Evolutionary conservation across 192 early-diverging fungal species (phyloP), one percentile per base, ranked within the genome.

Genomic region (Martensiomyces pterosporus): DNA sequence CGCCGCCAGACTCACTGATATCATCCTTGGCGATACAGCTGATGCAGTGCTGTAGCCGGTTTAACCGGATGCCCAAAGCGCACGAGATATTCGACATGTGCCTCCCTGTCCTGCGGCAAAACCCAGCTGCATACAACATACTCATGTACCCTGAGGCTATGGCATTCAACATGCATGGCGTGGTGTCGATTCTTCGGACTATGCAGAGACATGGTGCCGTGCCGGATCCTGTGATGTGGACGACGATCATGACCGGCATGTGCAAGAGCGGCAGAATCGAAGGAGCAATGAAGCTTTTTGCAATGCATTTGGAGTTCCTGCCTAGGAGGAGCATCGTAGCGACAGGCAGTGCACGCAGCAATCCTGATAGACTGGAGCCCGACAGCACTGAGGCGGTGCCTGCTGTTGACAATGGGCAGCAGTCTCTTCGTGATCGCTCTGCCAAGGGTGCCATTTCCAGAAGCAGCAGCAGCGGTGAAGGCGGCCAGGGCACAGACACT

Each of bases 261-360:
- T 64, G 52, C 7, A 16, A 24, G 2, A 43, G 25, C 19, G 45
- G 57, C 4, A 36, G 48, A 8, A n/a, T 39, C 2, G 43, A 34
- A 3, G 12, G 9, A 10, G 68, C 60, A 10, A 52, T 23, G 29
- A 48, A 52, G 24, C 43, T 72, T 19, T 64, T 72, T 47, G 43
- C 68, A 1, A 9, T 59, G 45, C 67, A 70, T 15, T 1, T 63
- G 51, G 23, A 62, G 14, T 70, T 63, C 23, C 43, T 70, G 37
- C 60, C 56, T 32, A 5, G 29, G 29, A 32, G 12, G 12, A 32
- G 3, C 40, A 24, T 8, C 36, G 7, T 14, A 13, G 34, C 24
- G 36, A 4, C 49, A 12, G 24, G 9, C 42, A 1, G 42, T 24
- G n/a, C n/a, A n/a, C n/a, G n/a, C n/a, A n/a, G n/a, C n/a, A n/a